A percentile compares a stretch with the other conserved stretches of the same genome.
phyloP scores from a whole-genome alignment of 2,329 filamentous ascomycete genomes.

The Aspergillus tubingensis region DNA sequence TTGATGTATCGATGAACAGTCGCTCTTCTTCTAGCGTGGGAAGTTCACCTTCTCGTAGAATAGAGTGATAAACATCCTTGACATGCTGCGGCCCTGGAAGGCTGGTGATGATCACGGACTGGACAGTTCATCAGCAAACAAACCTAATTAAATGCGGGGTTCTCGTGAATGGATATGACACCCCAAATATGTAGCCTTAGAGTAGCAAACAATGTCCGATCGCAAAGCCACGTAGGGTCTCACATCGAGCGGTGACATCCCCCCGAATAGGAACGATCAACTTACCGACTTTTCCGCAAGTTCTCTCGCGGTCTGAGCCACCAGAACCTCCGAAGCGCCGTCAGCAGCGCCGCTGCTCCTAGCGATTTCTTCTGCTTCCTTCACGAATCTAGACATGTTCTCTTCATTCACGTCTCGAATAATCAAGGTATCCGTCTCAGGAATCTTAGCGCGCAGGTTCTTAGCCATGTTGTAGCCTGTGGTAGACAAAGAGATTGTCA shows the following conservation, averaged over 20 bases:
- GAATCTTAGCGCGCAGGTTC: conserved; percentile 68
- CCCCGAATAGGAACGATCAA: conserved; percentile 1
- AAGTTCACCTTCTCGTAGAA: conserved; percentile 62
- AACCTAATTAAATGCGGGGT: background rate
- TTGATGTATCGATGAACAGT: conserved; percentile 93
- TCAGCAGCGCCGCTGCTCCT: conserved; percentile 28
- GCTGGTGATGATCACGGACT: conserved; percentile 87
- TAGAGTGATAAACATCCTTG: conserved; percentile 74
- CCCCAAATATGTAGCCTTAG: background rate
- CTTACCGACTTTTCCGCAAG: conserved; percentile 69
- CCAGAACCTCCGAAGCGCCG: conserved; percentile 52
- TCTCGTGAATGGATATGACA: background rate
- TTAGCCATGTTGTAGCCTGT: conserved; percentile 72
- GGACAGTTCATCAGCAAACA: conserved; percentile 15
- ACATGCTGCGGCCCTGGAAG: conserved; percentile 89
- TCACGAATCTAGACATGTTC: conserved; percentile 58
- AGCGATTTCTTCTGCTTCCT: conserved; percentile 49
- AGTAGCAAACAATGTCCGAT: background rate
- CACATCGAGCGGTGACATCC: background rate
- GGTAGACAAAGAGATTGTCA: conserved; percentile 3
- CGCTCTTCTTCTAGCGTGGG: conserved; percentile 59
- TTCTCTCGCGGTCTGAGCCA: conserved; percentile 61
- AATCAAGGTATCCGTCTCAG: conserved; percentile 61
- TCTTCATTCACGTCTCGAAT: conserved; percentile 67
- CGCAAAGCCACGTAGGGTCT: background rate